Conservation (phyloP, 345 rosid species). For the Citrus mangshanensis region DNA sequence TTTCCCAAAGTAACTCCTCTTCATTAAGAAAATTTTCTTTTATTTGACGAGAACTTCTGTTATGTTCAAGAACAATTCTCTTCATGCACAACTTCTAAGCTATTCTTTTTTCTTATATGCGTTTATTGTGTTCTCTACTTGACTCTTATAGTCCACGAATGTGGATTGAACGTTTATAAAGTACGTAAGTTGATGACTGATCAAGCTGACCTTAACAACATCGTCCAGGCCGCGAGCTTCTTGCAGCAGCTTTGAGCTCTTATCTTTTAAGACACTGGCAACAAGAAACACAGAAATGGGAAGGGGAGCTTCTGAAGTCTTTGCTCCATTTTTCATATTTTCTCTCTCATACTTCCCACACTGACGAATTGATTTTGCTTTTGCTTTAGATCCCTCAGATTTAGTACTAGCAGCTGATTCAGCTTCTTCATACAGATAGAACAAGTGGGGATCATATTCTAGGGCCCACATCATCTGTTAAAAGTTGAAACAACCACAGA, state of each 20-base stretch:
- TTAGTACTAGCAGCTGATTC: conserved; percentile 39
- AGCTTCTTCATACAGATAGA: conserved; percentile 63
- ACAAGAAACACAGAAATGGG: conserved; percentile 95
- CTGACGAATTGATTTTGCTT: conserved; percentile 56
- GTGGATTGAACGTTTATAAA: neutral
- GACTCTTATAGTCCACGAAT: neutral
- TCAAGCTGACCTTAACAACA: conserved; percentile 69
- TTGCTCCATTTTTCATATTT: conserved; percentile 59
- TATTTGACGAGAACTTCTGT: neutral
- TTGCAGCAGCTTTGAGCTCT: conserved; percentile 69
- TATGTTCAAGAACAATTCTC: neutral
- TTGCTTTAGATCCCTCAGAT: conserved; percentile 57
- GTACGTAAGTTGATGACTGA: neutral
- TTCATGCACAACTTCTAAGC: neutral
- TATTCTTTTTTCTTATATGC: neutral
- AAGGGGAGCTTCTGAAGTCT: conserved; percentile 60
- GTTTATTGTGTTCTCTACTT: neutral
- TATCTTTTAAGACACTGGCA: conserved; percentile 95
- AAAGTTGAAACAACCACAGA: conserved; percentile 7
- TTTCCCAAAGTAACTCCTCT: too few relatives aligned
- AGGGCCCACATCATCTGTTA: conserved; percentile 99
- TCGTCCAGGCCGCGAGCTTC: conserved; percentile 97
- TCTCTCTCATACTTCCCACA: conserved; percentile 91
- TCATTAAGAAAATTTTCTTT: neutral
- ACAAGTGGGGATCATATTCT: conserved; percentile 88